phyloP scores from a whole-genome alignment of 805 yeast genomes.

The Sugiyamaella valdiviana region DNA sequence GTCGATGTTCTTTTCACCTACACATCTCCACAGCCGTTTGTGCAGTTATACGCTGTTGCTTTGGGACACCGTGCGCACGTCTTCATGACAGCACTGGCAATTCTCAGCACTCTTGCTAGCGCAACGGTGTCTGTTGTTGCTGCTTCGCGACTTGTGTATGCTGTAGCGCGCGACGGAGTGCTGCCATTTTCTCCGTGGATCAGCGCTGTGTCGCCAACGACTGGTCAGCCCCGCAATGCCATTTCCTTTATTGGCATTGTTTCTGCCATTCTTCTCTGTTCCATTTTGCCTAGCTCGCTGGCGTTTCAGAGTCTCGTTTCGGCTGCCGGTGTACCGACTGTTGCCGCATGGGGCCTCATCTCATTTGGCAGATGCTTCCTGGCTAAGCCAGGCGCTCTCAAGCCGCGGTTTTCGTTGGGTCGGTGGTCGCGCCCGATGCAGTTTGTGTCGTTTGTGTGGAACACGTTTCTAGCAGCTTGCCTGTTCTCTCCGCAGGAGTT shows the following conservation, averaged over 20 bases:
- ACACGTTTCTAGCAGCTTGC: constrained; percentile 15
- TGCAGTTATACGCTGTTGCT: constrained; percentile 20
- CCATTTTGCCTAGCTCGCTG: constrained; percentile 19
- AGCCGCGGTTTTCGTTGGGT: constrained; percentile 19
- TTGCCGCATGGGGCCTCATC: constrained; percentile 20
- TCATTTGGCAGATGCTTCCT: constrained; percentile 20
- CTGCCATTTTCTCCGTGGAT: constrained; percentile 23
- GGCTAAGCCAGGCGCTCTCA: constrained; percentile 1
- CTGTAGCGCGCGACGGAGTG: constrained; percentile 24
- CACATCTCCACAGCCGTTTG: constrained; percentile 22
- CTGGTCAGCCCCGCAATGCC: constrained; percentile 21
- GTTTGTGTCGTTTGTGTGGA: constrained; percentile 19
- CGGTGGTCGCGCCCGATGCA: constrained; percentile 16
- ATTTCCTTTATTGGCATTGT: constrained; percentile 19
- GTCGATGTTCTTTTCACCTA: constrained; percentile 14
- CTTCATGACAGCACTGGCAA: constrained; percentile 16
- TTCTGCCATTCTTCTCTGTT: constrained; percentile 19
- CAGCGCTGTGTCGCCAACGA: constrained; percentile 12
- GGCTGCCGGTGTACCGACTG: constrained; percentile 21
- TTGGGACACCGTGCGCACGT: constrained; percentile 21
- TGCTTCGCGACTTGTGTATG: constrained; percentile 22
- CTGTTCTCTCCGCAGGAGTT: constrained; percentile 21
- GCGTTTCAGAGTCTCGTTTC: constrained; percentile 24
- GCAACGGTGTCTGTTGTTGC: constrained; percentile 19
- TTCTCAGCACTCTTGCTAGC: constrained; percentile 14